Evolutionary conservation across 768 basidiomycete genomes (phyloP).

Genomic region (Myochromella boudieri): DNA sequence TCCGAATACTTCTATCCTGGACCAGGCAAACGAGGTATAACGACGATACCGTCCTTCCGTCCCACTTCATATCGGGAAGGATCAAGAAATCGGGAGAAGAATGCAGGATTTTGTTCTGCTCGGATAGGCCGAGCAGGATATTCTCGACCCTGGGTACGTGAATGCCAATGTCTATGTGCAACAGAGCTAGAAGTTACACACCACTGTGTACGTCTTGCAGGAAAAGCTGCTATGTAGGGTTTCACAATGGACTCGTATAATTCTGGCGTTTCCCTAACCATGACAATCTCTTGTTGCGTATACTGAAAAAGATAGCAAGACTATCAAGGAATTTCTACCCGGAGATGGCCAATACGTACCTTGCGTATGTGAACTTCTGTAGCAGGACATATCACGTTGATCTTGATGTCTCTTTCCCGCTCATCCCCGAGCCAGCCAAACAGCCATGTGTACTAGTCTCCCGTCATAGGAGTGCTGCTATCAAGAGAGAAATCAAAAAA

Average conservation of each 20-base stretch:
- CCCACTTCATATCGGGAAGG: conserved; percentile 98
- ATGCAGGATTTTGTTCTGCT: conserved; percentile 71
- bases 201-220: conserved; percentile 81
- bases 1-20: conserved; percentile 58
- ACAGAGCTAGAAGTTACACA: conserved; percentile 25
- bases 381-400: conserved; percentile 85
- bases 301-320: conserved; percentile 66
- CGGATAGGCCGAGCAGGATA: conserved; percentile 75
- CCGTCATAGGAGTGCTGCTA: too few species aligned
- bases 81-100: conserved; percentile 70
- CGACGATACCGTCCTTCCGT: conserved; percentile 67
- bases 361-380: conserved; percentile 89
- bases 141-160: conserved; percentile 69
- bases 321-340: background rate
- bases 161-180: background rate
- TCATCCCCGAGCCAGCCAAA: conserved; percentile 63
- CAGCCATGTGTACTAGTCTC: conserved; percentile 73
- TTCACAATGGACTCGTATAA: conserved; percentile 69
- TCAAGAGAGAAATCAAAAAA: background rate
- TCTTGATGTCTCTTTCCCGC: conserved; percentile 65
- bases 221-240: conserved; percentile 80
- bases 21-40: conserved; percentile 87
- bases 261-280: conserved; percentile 83
- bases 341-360: conserved; percentile 31
- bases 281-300: conserved; percentile 63